Evolutionary conservation across 257 asterid genomes (phyloP).

Genomic region (Schizonepeta tenuifolia): DNA sequence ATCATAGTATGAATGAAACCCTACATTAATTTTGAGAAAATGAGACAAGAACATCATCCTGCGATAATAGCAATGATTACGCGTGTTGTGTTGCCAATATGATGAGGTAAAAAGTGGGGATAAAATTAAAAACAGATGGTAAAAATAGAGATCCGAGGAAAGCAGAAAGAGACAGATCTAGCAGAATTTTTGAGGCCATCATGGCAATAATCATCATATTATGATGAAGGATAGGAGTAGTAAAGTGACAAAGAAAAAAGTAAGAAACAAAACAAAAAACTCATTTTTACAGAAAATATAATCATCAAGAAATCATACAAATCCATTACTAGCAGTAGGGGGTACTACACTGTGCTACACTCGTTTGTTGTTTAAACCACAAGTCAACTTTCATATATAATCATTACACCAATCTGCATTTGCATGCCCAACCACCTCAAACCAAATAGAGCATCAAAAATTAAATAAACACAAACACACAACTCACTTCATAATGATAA

Average conservation of each 20-base stretch:
- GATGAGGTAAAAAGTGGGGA: neutral
- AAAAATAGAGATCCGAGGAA: constrained; percentile 26
- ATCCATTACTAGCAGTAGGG: constrained; percentile 24
- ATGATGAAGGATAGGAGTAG: constrained; percentile 31
- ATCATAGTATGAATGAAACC: constrained; percentile 39
- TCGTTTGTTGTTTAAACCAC: constrained; percentile 21
- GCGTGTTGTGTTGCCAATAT: neutral
- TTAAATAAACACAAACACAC: constrained; percentile 1
- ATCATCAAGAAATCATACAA: constrained; percentile 47
- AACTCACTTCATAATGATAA: neutral
- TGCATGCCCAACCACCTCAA: constrained; percentile 49
- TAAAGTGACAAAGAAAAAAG: constrained; percentile 52
- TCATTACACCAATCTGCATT: constrained; percentile 73
- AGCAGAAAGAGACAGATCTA: constrained; percentile 42
- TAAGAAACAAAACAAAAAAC: constrained; percentile 32
- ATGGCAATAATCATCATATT: constrained; percentile 42
- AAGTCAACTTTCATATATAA: constrained; percentile 56
- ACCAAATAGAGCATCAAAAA: constrained; percentile 8
- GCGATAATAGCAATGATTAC: constrained; percentile 33
- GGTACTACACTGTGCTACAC: constrained; percentile 19
- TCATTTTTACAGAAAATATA: constrained; percentile 30
- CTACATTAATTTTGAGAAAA: constrained; percentile 33
- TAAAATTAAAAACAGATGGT: constrained; percentile 19
- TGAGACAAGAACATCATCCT: neutral
- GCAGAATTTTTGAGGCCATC: constrained; percentile 50